Percentiles rank a stretch among this genome's conserved stretches.
Conservation (phyloP, 2,329 filamentous ascomycete species). For the Scytalidium lignicola region DNA sequence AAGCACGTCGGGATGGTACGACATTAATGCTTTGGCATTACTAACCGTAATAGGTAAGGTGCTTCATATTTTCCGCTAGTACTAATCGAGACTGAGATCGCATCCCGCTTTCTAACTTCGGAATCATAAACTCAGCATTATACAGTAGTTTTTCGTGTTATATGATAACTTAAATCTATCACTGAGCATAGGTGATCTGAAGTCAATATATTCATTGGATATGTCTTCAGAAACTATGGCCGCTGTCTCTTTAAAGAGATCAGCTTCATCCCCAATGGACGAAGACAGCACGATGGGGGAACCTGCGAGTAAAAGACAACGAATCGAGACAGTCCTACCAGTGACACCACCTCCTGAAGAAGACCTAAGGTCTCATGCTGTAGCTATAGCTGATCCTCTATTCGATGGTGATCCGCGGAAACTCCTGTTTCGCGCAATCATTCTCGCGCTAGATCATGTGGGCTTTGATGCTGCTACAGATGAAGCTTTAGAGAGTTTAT, state of each 20-base stretch:
- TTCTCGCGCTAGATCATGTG: slow-evolving; percentile 49
- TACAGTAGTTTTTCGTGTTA: not conserved
- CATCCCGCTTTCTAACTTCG: not conserved
- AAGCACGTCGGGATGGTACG: not conserved
- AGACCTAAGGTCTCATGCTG: not conserved
- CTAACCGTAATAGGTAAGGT: not conserved
- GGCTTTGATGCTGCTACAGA: slow-evolving; percentile 51
- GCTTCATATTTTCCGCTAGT: not conserved
- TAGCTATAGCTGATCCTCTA: slow-evolving; percentile 7
- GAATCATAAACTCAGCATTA: not conserved
- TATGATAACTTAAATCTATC: not conserved
- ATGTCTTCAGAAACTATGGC: not conserved
- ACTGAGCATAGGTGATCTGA: not conserved
- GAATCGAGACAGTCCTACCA: slow-evolving; percentile 16
- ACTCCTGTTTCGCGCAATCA: slow-evolving; percentile 49
- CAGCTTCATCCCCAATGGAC: slow-evolving; percentile 19
- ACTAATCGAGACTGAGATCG: not conserved
- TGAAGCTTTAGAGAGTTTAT: slow-evolving; percentile 55
- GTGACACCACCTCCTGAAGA: slow-evolving; percentile 21
- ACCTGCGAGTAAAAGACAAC: slow-evolving; percentile 18
- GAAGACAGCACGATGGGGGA: slow-evolving; percentile 17
- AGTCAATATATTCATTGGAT: not conserved
- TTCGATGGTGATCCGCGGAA: slow-evolving; percentile 24
- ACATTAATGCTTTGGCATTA: not conserved
- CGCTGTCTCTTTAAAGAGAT: slow-evolving; percentile 19